phyloP scores from a whole-genome alignment of 352 stramenopile species.

The Pythium pyrilobum region DNA sequence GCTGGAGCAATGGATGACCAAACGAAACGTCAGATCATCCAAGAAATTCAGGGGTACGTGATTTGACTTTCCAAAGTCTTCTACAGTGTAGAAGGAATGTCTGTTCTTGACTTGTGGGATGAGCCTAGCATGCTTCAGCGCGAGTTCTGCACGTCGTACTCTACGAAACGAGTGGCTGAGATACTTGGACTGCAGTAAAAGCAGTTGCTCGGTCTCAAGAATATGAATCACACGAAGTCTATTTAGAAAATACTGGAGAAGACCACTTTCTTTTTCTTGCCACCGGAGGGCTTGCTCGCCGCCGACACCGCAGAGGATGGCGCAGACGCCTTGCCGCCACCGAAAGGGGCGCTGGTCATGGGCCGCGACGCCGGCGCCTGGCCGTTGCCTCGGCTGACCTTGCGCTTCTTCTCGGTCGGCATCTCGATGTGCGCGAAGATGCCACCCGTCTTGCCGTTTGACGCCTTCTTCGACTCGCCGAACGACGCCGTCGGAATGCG shows the following conservation, averaged over 20 bases:
- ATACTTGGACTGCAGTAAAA: conserved; percentile 2
- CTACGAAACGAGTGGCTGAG: neutral
- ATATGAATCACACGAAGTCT: conserved; percentile 8
- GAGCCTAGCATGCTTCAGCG: conserved; percentile 2
- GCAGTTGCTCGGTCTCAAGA: neutral
- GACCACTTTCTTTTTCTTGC: conserved; percentile 80
- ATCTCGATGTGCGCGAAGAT: conserved; percentile 81
- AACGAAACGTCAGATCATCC: neutral
- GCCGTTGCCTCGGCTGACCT: conserved; percentile 20
- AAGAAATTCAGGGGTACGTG: neutral
- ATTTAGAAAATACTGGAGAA: conserved; percentile 70
- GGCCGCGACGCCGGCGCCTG: neutral
- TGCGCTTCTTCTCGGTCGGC: conserved; percentile 65
- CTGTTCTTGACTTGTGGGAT: neutral
- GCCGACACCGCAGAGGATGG: neutral
- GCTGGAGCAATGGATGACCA: neutral
- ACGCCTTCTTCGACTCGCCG: conserved; percentile 30
- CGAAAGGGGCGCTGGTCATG: conserved; percentile 10
- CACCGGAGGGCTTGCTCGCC: conserved; percentile 18
- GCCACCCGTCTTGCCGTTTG: conserved; percentile 73
- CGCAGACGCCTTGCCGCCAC: conserved; percentile 1
- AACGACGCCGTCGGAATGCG: conserved; percentile 38
- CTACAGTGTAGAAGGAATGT: too few relatives aligned
- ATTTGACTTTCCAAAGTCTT: neutral
- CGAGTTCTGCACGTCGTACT: conserved; percentile 12